Conservation (phyloP, 208 protist genomes). For the Wallacemonas rigidus region DNA sequence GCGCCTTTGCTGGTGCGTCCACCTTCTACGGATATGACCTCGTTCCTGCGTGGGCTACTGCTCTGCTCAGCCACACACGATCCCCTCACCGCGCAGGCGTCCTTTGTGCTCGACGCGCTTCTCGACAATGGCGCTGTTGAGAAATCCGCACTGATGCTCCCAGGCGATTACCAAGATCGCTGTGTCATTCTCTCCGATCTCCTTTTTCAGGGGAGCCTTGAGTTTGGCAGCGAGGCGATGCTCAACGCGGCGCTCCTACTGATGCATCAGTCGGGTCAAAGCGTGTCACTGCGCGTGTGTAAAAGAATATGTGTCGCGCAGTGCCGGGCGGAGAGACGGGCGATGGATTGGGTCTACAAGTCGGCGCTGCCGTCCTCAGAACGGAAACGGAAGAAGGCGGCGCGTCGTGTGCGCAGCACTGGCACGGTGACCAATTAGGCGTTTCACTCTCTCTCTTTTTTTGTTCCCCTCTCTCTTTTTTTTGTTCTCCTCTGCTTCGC, state of each 20-base stretch:
- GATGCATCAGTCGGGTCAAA: conserved; percentile 12
- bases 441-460: background rate
- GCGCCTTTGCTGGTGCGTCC: background rate
- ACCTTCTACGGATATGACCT: conserved; percentile 21
- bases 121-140: conserved; percentile 29
- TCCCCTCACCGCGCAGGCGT: conserved; percentile 35
- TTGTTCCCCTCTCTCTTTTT: background rate
- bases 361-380: background rate
- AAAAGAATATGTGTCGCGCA: conserved; percentile 25
- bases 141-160: conserved; percentile 26
- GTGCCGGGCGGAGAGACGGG: conserved; percentile 16
- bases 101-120: conserved; percentile 41
- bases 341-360: conserved; percentile 38
- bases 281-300: conserved; percentile 8
- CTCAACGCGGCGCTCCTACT: conserved; percentile 24
- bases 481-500: background rate
- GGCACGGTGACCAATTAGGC: background rate
- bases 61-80: conserved; percentile 25
- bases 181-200: conserved; percentile 16
- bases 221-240: conserved; percentile 41
- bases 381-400: background rate
- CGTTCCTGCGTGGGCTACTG: conserved; percentile 42
- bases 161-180: conserved; percentile 34
- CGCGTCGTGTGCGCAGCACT: too few species aligned
- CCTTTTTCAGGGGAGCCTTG: conserved; percentile 15